These are phyloP conservation scores for Termitomyces sp. DNA, from an alignment of 768 basidiomycete species.

Conservation along the genomic window DNA sequence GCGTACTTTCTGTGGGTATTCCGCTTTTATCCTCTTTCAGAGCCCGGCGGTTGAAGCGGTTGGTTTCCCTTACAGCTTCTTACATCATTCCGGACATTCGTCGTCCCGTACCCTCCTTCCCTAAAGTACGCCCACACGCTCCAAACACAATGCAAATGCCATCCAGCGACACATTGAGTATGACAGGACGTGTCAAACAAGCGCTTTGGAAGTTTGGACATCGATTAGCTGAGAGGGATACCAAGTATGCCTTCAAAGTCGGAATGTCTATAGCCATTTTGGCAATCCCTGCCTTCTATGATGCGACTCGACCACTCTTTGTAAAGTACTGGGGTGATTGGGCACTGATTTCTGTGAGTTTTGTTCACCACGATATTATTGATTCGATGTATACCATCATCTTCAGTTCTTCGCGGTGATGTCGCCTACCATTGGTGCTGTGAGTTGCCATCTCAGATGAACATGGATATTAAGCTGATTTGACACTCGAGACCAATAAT, in stretches of 20 bases:
- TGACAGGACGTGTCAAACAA: constrained; percentile 59
- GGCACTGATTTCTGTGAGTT: constrained; percentile 85
- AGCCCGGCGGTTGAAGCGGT: neutral
- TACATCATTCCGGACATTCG: constrained; percentile 47
- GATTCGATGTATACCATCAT: constrained; percentile 4
- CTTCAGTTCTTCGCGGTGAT: constrained; percentile 85
- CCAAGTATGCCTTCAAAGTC: constrained; percentile 85
- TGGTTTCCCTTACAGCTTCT: constrained; percentile 27
- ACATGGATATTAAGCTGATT: constrained; percentile 3
- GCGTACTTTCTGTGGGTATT: constrained; percentile 35
- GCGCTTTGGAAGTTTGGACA: constrained; percentile 67
- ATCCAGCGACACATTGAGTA: constrained; percentile 48
- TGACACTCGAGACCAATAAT: constrained; percentile 66
- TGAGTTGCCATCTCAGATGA: constrained; percentile 22
- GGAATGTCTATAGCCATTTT: constrained; percentile 80
- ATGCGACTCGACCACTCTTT: constrained; percentile 70
- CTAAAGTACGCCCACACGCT: constrained; percentile 76
- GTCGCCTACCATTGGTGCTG: constrained; percentile 83
- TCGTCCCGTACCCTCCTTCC: constrained; percentile 61
- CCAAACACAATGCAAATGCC: constrained; percentile 86
- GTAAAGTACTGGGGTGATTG: constrained; percentile 87
- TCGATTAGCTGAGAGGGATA: constrained; percentile 62
- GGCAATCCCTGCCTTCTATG: constrained; percentile 85
- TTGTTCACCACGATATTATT: neutral
- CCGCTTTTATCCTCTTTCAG: neutral